A percentile compares a stretch with the other conserved stretches of the same genome.
These are phyloP conservation scores for Candida xyloterini DNA, from an alignment of 805 yeast genomes.

Conservation along the genomic window DNA sequence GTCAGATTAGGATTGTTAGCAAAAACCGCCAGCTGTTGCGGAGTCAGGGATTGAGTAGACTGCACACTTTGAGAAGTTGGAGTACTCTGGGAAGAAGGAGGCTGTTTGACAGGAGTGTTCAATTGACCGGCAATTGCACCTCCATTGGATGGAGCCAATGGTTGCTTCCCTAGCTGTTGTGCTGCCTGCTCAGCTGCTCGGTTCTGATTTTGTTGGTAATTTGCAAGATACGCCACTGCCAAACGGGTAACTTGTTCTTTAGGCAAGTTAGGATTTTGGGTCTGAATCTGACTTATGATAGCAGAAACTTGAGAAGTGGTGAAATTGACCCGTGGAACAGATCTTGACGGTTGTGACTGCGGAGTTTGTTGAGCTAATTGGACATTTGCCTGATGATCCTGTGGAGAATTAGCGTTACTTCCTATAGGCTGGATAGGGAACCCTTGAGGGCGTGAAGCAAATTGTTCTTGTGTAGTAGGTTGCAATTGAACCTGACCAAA, in stretches of 20 bases:
- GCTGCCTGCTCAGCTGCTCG: slow-evolving; percentile 28
- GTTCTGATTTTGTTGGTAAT: slow-evolving; percentile 50
- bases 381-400: slow-evolving; percentile 8
- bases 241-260: slow-evolving; percentile 64
- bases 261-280: slow-evolving; percentile 59
- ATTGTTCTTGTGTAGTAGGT: slow-evolving; percentile 5
- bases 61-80: slow-evolving; percentile 1
- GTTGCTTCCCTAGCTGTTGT: slow-evolving; percentile 12
- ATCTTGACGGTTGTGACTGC: slow-evolving; percentile 19
- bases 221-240: slow-evolving; percentile 63
- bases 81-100: slow-evolving; percentile 9
- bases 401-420: slow-evolving; percentile 13
- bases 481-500: slow-evolving; percentile 15
- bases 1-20: slow-evolving; percentile 38
- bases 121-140: slow-evolving; percentile 17
- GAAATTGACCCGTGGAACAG: slow-evolving; percentile 33
- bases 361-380: slow-evolving; percentile 8
- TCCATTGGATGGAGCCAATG: slow-evolving; percentile 13
- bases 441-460: neutral
- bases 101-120: slow-evolving; percentile 16
- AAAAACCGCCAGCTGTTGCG: slow-evolving; percentile 27
- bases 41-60: slow-evolving; percentile 17
- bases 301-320: slow-evolving; percentile 66
- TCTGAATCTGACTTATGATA: slow-evolving; percentile 59
- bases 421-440: slow-evolving; percentile 6